Base-by-base conservation (phyloP, 176 grass and related monocot species). In the Cenchrus americanus region DNA sequence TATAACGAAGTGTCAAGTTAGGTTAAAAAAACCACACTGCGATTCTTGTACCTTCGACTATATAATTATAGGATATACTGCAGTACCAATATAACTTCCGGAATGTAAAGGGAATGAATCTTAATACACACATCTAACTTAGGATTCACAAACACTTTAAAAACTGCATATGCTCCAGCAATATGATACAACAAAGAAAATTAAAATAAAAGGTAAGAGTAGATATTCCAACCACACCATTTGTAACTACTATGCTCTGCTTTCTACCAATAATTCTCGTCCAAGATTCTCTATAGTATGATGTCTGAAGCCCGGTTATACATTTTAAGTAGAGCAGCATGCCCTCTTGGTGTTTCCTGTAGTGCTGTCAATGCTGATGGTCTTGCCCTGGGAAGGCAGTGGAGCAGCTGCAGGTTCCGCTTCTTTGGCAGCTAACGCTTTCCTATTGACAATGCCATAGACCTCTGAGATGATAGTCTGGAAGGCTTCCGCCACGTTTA, bases 401-500 rank as follows among this genome's bases (percentile, higher is more conserved):
- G 81, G 49, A 55, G 84, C 89, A 64, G 90, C 57, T 30, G 84
- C 44, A n/a, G 89, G 71, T 5, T 84, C 84, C 15, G 83, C 89
- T 86, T 89, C 89, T 58, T 92, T 91, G 34, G 89, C 89, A 0
- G 89, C 92, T 19, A 92, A 81, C 0, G 84, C 92, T 80, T 95
- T 95, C 88, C 82, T 88, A 71, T 81, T 95, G 54, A 92, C 80
- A 86, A 95, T 90, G 71, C 92, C 78, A 84, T 97, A 94, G 40
- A 97, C 88, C 71, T 97, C 91, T 1, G 84, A 62, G 50, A 97
- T 86, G 40, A 97, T 90, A 53, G 87, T 92, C 71, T 92, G 94
- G 68, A 97, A 97, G 32, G 94, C 94, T 84, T 92, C 79, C 76
- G 92, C 91, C 14, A 97, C 94, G 49, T 97, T 97, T 66, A 87